Base-by-base conservation (phyloP, 2,329 filamentous ascomycete genomes). In the Trichoderma hamatum region DNA sequence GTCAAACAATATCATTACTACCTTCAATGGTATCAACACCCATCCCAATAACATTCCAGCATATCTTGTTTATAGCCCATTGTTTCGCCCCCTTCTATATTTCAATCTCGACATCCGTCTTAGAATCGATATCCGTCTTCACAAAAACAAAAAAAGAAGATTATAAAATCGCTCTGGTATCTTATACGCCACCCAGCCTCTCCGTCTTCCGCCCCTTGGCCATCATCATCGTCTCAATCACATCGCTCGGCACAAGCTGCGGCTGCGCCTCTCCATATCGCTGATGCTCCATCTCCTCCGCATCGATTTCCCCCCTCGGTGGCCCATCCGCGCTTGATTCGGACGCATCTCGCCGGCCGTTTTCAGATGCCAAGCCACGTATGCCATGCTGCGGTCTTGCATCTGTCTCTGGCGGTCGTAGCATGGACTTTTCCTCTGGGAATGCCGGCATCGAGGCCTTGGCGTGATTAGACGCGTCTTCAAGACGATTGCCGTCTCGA, bases 211-310 rank as follows among this genome's bases (percentile, higher is more conserved):
- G 64, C 6, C 64, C 64, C 39, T 59, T 49, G 1, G 28, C 54
- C 10, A 55, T 36, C 10, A 67, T 58, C 28, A 66, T 70, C n/a
- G 65, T 63, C 55, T 67, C n/a, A 34, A 73, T 70, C 43, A 73
- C 26, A 30, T 72, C 72, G 2, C 19, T 55, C 3, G 72, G 72
- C 36, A 73, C 72, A 30, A 72, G 32, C 39, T 73, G 72, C 51
- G 72, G 72, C 26, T 73, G 72, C 5, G 70, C 69, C 30, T 73
- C 72, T 39, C 72, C 72, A 16, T 70, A 64, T 39, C 68, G 56
- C 46, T 71, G 70, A 46, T 70, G 67, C 43, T 70, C 62, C 61
- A 67, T 51, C 59, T 65, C 64, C 6, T 30, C 21, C 10, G 39
- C 63, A 16, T 60, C 28, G 3, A 52, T n/a, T 16, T 32, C 49